phyloP scores from a whole-genome alignment of 192 early-diverging fungal genomes.

The Backusella westeae region DNA sequence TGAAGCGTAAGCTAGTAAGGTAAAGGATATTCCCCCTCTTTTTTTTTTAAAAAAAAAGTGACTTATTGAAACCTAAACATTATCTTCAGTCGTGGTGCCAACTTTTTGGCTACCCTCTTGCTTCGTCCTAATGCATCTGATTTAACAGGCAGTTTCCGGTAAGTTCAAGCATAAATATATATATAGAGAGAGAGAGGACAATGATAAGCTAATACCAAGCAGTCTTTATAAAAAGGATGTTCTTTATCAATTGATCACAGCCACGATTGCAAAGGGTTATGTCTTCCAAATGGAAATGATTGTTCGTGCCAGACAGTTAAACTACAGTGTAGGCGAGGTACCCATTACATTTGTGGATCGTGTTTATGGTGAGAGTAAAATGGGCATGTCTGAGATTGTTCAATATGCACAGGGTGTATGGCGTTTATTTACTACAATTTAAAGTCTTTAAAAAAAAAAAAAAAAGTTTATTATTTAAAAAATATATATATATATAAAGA shows the following conservation, averaged over 20 bases:
- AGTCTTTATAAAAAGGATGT: slow-evolving; percentile 94
- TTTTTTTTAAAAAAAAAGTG: background rate
- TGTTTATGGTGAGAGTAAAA: slow-evolving; percentile 95
- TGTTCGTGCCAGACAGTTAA: slow-evolving; percentile 91
- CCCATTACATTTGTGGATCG: slow-evolving; percentile 99
- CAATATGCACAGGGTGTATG: slow-evolving; percentile 90
- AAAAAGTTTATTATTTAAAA: background rate
- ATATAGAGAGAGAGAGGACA: background rate
- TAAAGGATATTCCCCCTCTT: slow-evolving; percentile 33
- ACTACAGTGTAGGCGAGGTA: slow-evolving; percentile 84
- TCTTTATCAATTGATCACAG: slow-evolving; percentile 78
- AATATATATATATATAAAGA: background rate
- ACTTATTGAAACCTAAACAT: too few relatives aligned
- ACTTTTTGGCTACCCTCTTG: slow-evolving; percentile 86
- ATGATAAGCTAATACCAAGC: too few relatives aligned
- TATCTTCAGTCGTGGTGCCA: slow-evolving; percentile 81
- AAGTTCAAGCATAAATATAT: background rate
- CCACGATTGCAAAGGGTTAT: slow-evolving; percentile 94
- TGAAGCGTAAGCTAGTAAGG: too few relatives aligned
- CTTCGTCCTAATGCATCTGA: slow-evolving; percentile 91
- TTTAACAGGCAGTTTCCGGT: slow-evolving; percentile 93
- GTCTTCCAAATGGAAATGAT: slow-evolving; percentile 99
- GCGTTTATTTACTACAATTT: slow-evolving; percentile 72
- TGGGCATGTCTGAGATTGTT: slow-evolving; percentile 93
- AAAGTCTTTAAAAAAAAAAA: slow-evolving; percentile 18